phyloP scores from a whole-genome alignment of 768 basidiomycete genomes.

The Russula brevipes region DNA sequence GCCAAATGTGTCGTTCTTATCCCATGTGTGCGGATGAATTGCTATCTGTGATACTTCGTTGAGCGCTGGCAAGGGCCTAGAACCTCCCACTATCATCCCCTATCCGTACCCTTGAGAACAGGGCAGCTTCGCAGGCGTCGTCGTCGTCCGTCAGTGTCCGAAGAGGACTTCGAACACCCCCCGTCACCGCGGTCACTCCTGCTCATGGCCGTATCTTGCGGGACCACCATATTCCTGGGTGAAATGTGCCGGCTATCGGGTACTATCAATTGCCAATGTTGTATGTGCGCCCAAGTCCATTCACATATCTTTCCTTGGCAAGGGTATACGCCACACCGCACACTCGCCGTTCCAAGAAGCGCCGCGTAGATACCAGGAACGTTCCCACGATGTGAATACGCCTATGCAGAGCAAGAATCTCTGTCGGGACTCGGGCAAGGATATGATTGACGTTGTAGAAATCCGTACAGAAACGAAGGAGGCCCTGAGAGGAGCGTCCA shows the following conservation, averaged over 20 bases:
- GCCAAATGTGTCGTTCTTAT: conserved; percentile 4
- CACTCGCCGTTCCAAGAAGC: neutral
- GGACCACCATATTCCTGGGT: neutral
- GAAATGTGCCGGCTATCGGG: neutral
- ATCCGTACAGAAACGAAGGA: conserved; percentile 3
- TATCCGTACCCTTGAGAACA: conserved; percentile 17
- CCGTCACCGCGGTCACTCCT: neutral
- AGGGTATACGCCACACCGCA: neutral
- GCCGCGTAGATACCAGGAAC: too few relatives aligned
- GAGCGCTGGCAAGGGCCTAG: conserved; percentile 22
- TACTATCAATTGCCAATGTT: neutral
- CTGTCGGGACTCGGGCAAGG: neutral
- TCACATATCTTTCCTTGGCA: neutral
- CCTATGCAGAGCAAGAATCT: neutral
- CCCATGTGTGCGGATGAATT: conserved; percentile 7
- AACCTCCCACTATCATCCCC: conserved; percentile 17
- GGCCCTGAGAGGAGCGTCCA: neutral
- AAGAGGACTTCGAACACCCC: conserved; percentile 18
- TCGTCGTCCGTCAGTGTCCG: conserved; percentile 12
- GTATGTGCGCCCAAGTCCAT: neutral
- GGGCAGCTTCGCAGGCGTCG: conserved; percentile 10
- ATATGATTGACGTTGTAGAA: conserved; percentile 19
- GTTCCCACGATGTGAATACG: neutral
- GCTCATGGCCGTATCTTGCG: neutral
- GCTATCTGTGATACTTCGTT: conserved; percentile 4